Percentiles rank a stretch among this genome's conserved stretches.
These are phyloP conservation scores for Zygosaccharomyces siamensis DNA, from an alignment of 805 yeast genomes.

Conservation along the genomic window DNA sequence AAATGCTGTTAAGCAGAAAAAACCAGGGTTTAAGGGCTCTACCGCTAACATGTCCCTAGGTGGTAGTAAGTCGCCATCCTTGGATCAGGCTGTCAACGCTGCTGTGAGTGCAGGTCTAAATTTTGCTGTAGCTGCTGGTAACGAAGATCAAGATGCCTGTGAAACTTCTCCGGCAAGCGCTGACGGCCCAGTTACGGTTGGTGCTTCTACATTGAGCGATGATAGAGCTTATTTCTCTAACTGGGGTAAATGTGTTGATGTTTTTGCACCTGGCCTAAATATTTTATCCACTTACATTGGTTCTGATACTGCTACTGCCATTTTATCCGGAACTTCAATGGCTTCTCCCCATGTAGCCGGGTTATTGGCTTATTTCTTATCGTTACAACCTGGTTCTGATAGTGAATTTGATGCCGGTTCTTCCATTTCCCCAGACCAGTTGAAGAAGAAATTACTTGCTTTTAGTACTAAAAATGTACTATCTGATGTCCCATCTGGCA, in stretches of 20 bases:
- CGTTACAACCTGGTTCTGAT: constrained; percentile 71
- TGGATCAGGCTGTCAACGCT: constrained; percentile 84
- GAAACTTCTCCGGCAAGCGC: constrained; percentile 88
- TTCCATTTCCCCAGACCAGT: constrained; percentile 60
- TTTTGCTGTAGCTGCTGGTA: constrained; percentile 96
- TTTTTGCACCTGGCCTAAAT: constrained; percentile 94
- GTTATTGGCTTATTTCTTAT: constrained; percentile 79
- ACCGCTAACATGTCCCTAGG: constrained; percentile 92
- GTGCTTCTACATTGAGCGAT: constrained; percentile 87
- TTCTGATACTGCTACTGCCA: constrained; percentile 67
- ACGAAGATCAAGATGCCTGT: constrained; percentile 91
- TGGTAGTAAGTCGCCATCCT: constrained; percentile 85
- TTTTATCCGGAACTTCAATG: constrained; percentile 95
- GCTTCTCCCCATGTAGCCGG: constrained; percentile 97
- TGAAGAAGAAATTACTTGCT: constrained; percentile 69
- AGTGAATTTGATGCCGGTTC: constrained; percentile 54
- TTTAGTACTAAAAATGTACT: constrained; percentile 60
- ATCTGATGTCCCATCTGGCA: constrained; percentile 60
- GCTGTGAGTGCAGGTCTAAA: constrained; percentile 85
- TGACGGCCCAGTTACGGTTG: constrained; percentile 81
- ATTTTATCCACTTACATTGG: constrained; percentile 82
- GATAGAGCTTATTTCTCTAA: constrained; percentile 93
- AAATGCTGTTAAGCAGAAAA: constrained; percentile 42
- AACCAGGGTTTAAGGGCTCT: constrained; percentile 74
- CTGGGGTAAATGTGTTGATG: constrained; percentile 92